A percentile compares a stretch with the other conserved stretches of the same genome.
Evolutionary conservation across 805 yeast species (phyloP).

Genomic region (Monosporozyma aquatica): DNA sequence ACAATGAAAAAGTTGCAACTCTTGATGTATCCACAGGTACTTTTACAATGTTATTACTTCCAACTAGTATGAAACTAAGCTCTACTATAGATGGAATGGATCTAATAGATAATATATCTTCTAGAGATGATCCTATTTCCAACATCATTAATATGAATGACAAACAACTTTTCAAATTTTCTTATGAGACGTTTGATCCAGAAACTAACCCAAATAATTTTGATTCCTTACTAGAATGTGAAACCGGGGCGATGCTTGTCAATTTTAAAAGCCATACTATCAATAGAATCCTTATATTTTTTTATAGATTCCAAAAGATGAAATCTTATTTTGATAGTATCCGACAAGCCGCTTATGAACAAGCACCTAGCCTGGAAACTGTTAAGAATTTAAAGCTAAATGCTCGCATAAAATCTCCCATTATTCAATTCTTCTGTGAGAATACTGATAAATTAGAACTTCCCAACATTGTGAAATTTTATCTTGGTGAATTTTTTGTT

Average conservation of each 20-base stretch:
- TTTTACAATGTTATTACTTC: slow-evolving; percentile 54
- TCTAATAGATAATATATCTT: slow-evolving; percentile 59
- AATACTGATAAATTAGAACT: slow-evolving; percentile 34
- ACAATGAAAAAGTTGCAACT: slow-evolving; percentile 73
- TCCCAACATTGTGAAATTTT: slow-evolving; percentile 57
- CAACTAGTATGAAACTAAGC: slow-evolving; percentile 65
- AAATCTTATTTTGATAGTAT: slow-evolving; percentile 84
- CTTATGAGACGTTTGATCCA: slow-evolving; percentile 72
- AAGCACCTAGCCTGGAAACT: slow-evolving; percentile 52
- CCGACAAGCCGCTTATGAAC: slow-evolving; percentile 78
- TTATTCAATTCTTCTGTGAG: slow-evolving; percentile 63
- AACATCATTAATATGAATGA: slow-evolving; percentile 74
- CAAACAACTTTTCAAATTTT: slow-evolving; percentile 61
- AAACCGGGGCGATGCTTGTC: slow-evolving; percentile 66
- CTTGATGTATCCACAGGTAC: slow-evolving; percentile 65
- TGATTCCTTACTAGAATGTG: slow-evolving; percentile 31
- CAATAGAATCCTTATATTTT: slow-evolving; percentile 52
- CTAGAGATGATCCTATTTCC: slow-evolving; percentile 44
- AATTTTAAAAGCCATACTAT: slow-evolving; percentile 79
- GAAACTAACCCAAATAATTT: slow-evolving; percentile 39
- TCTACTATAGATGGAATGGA: slow-evolving; percentile 73
- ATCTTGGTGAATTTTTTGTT: slow-evolving; percentile 76
- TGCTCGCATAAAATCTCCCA: slow-evolving; percentile 70
- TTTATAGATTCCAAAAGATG: slow-evolving; percentile 73
- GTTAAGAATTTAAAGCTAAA: slow-evolving; percentile 58